These are phyloP conservation scores for Colletotrichum coccodes DNA, from an alignment of 2,329 filamentous ascomycete species.

Conservation along the genomic window DNA sequence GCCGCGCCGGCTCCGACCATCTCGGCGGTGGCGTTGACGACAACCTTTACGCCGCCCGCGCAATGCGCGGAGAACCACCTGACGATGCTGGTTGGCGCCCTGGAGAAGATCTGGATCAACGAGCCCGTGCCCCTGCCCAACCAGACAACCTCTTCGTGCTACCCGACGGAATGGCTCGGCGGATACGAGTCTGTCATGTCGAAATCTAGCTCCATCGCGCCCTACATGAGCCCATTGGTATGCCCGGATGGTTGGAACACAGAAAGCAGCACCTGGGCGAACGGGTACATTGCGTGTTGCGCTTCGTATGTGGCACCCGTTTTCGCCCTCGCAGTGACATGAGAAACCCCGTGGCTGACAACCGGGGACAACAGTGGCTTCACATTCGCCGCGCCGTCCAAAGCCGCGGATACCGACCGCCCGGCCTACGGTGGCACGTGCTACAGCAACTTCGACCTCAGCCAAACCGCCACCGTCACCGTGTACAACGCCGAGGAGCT, in stretches of 20 bases:
- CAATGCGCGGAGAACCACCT: conserved; percentile 25
- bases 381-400: conserved; percentile 21
- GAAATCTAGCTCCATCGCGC: conserved; percentile 26
- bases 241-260: conserved; percentile 28
- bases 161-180: conserved; percentile 23
- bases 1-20: conserved; percentile 1
- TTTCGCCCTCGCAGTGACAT: neutral
- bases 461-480: conserved; percentile 27
- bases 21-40: conserved; percentile 22
- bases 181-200: conserved; percentile 24
- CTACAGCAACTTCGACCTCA: conserved; percentile 28
- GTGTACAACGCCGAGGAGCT: conserved; percentile 25
- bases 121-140: conserved; percentile 27
- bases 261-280: conserved; percentile 25
- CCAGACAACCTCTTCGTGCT: conserved; percentile 24
- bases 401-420: conserved; percentile 14
- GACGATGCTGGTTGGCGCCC: conserved; percentile 30
- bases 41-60: conserved; percentile 25
- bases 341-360: neutral
- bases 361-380: conserved; percentile 1
- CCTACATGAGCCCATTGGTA: conserved; percentile 25
- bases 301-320: neutral
- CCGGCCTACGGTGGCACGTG: conserved; percentile 29
- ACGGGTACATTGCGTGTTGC: conserved; percentile 29
- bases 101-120: conserved; percentile 32